Evolutionary conservation across 2,329 filamentous ascomycete genomes (phyloP).

Genomic region (Zymoseptoria tritici): DNA sequence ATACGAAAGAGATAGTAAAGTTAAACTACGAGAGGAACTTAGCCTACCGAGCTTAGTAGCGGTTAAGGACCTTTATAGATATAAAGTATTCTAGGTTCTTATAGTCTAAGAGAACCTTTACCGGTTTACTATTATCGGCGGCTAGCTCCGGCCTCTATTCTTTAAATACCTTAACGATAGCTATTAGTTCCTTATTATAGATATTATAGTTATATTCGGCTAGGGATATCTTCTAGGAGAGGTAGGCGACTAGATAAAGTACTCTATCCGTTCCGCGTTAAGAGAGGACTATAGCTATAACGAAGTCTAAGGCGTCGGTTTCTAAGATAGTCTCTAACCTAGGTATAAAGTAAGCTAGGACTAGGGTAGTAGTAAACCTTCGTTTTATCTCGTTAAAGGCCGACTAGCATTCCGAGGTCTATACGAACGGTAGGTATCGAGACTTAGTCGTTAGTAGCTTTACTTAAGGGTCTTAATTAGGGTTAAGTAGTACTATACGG

Average conservation of each 20-base stretch:
- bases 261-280: background rate
- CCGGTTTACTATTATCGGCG: background rate
- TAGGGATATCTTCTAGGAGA: background rate
- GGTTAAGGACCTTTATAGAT: background rate
- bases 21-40: background rate
- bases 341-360: too few species aligned
- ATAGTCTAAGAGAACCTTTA: background rate
- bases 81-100: background rate
- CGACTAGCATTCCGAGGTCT: background rate
- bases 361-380: too few species aligned
- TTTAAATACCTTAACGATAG: constrained; percentile 1
- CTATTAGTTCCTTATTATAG: background rate
- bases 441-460: background rate
- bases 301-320: too few species aligned
- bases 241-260: background rate
- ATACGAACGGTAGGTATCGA: background rate
- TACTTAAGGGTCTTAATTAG: background rate
- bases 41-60: background rate
- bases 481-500: background rate
- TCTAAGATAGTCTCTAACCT: too few species aligned
- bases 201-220: background rate
- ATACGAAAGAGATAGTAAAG: background rate
- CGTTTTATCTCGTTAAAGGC: background rate
- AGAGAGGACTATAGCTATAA: too few species aligned
- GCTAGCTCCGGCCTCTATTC: constrained; percentile 1